Percentiles rank a stretch among this genome's conserved stretches.
phyloP scores from a whole-genome alignment of 1,284 basidiomycete species.

The Tilletia walkeri region DNA sequence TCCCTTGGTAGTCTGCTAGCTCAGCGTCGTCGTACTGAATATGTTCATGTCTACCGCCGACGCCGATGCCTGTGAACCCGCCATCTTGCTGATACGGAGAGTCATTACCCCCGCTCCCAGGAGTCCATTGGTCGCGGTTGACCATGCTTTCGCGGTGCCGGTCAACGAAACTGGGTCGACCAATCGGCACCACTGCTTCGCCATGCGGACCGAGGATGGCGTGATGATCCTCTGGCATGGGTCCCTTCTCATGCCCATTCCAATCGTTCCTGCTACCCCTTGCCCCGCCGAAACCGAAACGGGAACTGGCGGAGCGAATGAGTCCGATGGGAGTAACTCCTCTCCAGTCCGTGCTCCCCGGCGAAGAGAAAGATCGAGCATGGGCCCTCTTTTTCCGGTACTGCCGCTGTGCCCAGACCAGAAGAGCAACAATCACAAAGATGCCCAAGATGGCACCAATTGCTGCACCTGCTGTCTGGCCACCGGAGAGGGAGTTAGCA shows the following conservation, averaged over 20 bases:
- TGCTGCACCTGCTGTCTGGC: background rate
- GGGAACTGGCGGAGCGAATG: background rate
- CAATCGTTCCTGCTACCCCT: background rate
- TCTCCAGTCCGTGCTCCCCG: background rate
- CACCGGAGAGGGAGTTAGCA: background rate
- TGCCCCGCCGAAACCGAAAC: background rate
- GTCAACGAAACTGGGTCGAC: slow-evolving; percentile 5
- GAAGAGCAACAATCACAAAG: slow-evolving; percentile 5
- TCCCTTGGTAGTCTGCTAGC: background rate
- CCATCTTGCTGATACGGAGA: background rate
- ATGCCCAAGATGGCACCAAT: slow-evolving; percentile 15
- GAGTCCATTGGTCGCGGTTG: no score
- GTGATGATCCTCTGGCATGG: background rate
- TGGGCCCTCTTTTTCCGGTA: background rate
- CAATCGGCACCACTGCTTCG: background rate
- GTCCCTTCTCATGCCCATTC: background rate
- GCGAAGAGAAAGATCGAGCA: background rate
- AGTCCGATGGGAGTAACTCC: slow-evolving; percentile 4
- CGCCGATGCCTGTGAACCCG: background rate
- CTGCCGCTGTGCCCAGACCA: background rate
- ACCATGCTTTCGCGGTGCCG: background rate
- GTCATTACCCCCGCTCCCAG: no score
- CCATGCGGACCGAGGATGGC: background rate
- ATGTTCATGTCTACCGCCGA: background rate
- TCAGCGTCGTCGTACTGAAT: background rate